phyloP scores from a whole-genome alignment of 2,329 filamentous ascomycete species.

The Aspergillus niger region DNA sequence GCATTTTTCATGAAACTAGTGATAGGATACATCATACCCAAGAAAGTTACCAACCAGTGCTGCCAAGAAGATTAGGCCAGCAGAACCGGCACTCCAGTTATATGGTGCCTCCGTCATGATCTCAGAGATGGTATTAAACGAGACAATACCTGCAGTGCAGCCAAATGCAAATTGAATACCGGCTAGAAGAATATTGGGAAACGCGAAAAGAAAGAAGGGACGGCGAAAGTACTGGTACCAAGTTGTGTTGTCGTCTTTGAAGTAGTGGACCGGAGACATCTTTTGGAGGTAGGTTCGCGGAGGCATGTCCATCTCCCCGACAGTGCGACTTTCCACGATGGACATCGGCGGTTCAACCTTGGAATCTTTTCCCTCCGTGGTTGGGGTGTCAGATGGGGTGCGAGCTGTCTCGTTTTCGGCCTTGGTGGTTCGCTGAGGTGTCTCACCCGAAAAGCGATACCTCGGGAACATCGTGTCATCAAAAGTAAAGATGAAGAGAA shows the following conservation, averaged over 20 bases:
- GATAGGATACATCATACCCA: constrained; percentile 20
- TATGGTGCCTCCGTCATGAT: constrained; percentile 42
- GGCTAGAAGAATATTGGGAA: constrained; percentile 43
- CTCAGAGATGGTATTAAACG: constrained; percentile 42
- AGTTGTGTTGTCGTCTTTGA: constrained; percentile 39
- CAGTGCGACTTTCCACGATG: constrained; percentile 19
- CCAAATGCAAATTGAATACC: constrained; percentile 47
- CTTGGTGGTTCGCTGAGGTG: not conserved
- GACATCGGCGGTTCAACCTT: constrained; percentile 17
- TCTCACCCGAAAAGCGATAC: constrained; percentile 28
- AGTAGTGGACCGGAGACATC: constrained; percentile 29
- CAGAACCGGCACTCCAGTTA: constrained; percentile 37
- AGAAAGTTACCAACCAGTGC: constrained; percentile 37
- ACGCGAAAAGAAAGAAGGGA: constrained; percentile 43
- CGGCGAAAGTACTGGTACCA: constrained; percentile 44
- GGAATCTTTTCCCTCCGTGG: constrained; percentile 2
- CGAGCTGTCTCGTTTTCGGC: not conserved
- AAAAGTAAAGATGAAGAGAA: constrained; percentile 36
- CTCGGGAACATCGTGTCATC: constrained; percentile 42
- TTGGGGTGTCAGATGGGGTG: not conserved
- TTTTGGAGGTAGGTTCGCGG: constrained; percentile 26
- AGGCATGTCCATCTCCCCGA: constrained; percentile 22
- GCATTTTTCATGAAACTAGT: not conserved
- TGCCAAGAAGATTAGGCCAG: constrained; percentile 36
- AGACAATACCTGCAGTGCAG: constrained; percentile 44